Conservation (phyloP, 139 green algal species). For the Haematococcus sp. region DNA sequence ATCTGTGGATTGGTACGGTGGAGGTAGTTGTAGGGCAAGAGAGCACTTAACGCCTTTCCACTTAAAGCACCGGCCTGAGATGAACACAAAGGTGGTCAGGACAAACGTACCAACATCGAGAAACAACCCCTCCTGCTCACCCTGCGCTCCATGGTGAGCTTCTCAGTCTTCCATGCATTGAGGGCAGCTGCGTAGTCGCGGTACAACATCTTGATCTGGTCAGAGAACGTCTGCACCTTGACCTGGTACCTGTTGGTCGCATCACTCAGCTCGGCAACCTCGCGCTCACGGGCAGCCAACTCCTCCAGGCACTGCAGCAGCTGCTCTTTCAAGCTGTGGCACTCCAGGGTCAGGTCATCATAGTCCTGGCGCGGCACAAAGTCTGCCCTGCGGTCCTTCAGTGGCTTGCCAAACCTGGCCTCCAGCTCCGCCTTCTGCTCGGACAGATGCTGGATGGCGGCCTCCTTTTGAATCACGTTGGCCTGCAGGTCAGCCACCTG, state of each 20-base stretch:
- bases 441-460: slow-evolving; percentile 28
- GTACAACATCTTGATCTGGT: slow-evolving; percentile 58
- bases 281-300: slow-evolving; percentile 42
- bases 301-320: slow-evolving; percentile 51
- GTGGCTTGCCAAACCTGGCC: slow-evolving; percentile 25
- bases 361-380: slow-evolving; percentile 48
- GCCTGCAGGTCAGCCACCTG: slow-evolving; percentile 54
- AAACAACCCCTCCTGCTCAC: no score
- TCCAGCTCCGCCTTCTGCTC: slow-evolving; percentile 37
- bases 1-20: slow-evolving; percentile 19
- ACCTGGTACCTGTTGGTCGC: slow-evolving; percentile 29
- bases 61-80: no score
- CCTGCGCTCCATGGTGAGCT: slow-evolving; percentile 41
- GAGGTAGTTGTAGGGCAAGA: neutral
- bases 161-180: slow-evolving; percentile 39
- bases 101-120: no score
- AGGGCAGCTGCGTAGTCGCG: slow-evolving; percentile 40
- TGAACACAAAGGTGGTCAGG: no score
- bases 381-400: slow-evolving; percentile 29
- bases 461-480: slow-evolving; percentile 31
- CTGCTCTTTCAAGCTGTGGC: slow-evolving; percentile 45
- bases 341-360: slow-evolving; percentile 40
- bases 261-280: slow-evolving; percentile 46
- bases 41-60: no score
- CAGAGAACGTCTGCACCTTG: slow-evolving; percentile 40